phyloP scores from a whole-genome alignment of 441 rosid genomes.

The Bocquillonia castaneifolia region DNA sequence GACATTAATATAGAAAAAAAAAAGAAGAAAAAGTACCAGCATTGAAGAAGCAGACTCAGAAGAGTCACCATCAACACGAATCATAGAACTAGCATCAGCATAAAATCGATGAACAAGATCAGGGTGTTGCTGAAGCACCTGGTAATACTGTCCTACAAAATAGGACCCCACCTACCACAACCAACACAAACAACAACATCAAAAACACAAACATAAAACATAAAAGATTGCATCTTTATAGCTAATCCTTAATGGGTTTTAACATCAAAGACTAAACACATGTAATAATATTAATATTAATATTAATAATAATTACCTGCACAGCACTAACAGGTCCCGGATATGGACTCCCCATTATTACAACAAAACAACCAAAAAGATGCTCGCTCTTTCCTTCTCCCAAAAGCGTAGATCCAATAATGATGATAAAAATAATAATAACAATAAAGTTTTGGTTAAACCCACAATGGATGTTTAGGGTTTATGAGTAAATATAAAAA shows the following conservation, averaged over 20 bases:
- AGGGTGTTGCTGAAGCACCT: constrained; percentile 74
- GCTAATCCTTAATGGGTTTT: background rate
- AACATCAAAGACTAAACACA: constrained; percentile 4
- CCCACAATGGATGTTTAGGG: constrained; percentile 17
- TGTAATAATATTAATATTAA: background rate
- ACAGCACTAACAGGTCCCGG: constrained; percentile 54
- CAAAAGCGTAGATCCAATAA: constrained; percentile 5
- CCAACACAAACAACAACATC: background rate
- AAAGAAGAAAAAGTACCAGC: constrained; percentile 38
- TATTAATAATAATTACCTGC: constrained; percentile 36
- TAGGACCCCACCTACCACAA: constrained; percentile 73
- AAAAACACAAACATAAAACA: too few relatives aligned
- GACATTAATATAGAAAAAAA: background rate
- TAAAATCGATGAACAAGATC: constrained; percentile 77
- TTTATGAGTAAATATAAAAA: constrained; percentile 8
- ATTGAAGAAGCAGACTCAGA: constrained; percentile 63
- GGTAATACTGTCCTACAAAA: constrained; percentile 87
- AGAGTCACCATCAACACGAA: constrained; percentile 63
- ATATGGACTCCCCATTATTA: constrained; percentile 49
- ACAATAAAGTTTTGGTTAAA: background rate
- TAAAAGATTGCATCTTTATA: background rate
- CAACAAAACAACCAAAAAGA: background rate
- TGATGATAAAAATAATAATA: too few relatives aligned
- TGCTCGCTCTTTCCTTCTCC: constrained; percentile 9
- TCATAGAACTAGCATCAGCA: constrained; percentile 68